A percentile compares a stretch with the other conserved stretches of the same genome.
Conservation (phyloP, 176 grass and related monocot genomes). For the Bolboschoenus planiculmis region DNA sequence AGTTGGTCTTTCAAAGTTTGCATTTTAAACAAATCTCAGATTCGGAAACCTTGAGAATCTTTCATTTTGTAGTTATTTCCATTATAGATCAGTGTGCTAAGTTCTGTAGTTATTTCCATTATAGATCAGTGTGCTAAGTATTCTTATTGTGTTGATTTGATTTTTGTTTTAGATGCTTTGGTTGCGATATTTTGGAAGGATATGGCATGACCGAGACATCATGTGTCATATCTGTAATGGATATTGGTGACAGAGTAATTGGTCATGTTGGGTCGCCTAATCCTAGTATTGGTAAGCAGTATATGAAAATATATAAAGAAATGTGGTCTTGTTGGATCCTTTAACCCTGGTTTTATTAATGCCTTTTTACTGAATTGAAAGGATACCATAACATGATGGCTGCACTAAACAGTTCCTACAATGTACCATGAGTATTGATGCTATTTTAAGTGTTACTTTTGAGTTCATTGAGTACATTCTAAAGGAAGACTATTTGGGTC, state of each 20-base stretch:
- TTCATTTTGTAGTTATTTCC: neutral
- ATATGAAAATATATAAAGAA: slow-evolving; percentile 11
- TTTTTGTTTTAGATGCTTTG: slow-evolving; percentile 65
- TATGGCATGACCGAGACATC: slow-evolving; percentile 99
- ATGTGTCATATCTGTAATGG: slow-evolving; percentile 71
- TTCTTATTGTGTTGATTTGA: slow-evolving; percentile 9
- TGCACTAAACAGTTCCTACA: neutral
- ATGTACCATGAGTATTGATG: neutral
- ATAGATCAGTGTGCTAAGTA: neutral
- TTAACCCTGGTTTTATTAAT: neutral
- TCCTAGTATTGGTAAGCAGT: slow-evolving; percentile 66
- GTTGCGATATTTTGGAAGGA: slow-evolving; percentile 70
- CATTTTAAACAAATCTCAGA: neutral
- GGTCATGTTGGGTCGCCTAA: slow-evolving; percentile 96
- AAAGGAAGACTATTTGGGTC: too few species aligned
- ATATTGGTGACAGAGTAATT: slow-evolving; percentile 48
- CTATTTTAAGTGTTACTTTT: neutral
- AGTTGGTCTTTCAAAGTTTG: neutral
- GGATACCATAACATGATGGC: neutral
- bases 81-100: too few species aligned
- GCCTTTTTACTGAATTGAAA: neutral
- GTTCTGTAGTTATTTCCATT: neutral
- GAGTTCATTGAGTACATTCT: neutral
- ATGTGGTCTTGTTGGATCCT: neutral
- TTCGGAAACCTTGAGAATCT: neutral